These are phyloP conservation scores for Ogataea sp. DNA, from an alignment of 805 yeast species.

Conservation along the genomic window DNA sequence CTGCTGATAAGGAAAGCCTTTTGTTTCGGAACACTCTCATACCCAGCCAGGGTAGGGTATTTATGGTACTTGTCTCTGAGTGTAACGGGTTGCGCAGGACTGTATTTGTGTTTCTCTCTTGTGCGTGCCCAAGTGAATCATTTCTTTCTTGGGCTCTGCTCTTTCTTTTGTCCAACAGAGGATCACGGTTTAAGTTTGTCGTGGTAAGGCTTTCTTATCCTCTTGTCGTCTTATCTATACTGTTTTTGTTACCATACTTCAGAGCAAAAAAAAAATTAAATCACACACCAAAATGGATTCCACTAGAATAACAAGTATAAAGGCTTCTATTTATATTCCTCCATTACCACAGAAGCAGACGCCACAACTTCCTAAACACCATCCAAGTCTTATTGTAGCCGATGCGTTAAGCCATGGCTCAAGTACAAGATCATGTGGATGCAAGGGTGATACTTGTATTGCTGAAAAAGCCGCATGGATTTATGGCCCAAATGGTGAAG, in stretches of 20 bases:
- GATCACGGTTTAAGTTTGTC: too few species aligned
- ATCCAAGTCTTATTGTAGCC: slow-evolving; percentile 26
- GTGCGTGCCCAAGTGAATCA: too few species aligned
- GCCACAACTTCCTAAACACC: slow-evolving; percentile 24
- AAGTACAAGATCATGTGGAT: slow-evolving; percentile 24
- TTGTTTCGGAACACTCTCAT: too few species aligned
- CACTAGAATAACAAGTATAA: slow-evolving; percentile 20
- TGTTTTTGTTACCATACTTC: too few species aligned
- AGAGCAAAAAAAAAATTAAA: neutral
- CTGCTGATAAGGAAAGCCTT: too few species aligned
- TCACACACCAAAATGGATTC: slow-evolving; percentile 20
- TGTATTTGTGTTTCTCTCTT: too few species aligned
- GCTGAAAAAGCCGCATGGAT: slow-evolving; percentile 27
- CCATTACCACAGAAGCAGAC: slow-evolving; percentile 9
- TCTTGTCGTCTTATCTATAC: slow-evolving; percentile 1
- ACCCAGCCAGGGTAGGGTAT: too few species aligned
- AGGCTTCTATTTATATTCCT: slow-evolving; percentile 26
- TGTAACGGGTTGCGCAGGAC: too few species aligned
- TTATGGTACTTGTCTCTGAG: too few species aligned
- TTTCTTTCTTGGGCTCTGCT: too few species aligned
- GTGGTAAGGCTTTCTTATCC: too few species aligned
- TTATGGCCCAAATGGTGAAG: slow-evolving; percentile 27
- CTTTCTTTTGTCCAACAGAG: too few species aligned
- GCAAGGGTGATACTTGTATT: slow-evolving; percentile 25
- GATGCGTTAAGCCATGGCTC: slow-evolving; percentile 22